Conservation (phyloP, 805 yeast genomes). For the Myxozyma mucilagina region DNA sequence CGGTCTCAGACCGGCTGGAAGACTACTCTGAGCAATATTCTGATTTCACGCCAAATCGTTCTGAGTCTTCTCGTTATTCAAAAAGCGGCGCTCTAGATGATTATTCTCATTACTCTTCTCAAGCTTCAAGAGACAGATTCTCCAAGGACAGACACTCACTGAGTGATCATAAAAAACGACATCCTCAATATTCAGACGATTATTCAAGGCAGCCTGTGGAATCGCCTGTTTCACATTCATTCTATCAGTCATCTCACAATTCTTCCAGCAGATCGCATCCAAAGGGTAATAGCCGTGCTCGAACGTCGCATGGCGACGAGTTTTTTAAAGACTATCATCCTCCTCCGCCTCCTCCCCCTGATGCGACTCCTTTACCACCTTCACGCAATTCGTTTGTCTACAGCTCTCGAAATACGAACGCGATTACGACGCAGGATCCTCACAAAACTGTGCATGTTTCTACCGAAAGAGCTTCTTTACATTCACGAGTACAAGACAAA, state of each 20-base stretch:
- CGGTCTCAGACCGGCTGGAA: conserved; percentile 45
- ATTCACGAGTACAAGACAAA: not conserved
- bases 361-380: conserved; percentile 12
- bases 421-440: not conserved
- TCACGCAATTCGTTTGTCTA: not conserved
- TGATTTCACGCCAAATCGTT: not conserved
- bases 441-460: not conserved
- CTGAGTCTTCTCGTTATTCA: not conserved
- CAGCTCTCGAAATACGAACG: not conserved
- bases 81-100: not conserved
- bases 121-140: not conserved
- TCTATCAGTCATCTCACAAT: not conserved
- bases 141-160: not conserved
- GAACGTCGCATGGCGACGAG: not conserved
- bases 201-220: not conserved
- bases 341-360: conserved; percentile 21
- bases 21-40: conserved; percentile 6
- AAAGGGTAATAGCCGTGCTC: not conserved
- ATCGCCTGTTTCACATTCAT: not conserved
- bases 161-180: not conserved
- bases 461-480: not conserved
- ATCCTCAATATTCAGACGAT: not conserved
- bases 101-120: not conserved
- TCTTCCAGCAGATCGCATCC: not conserved
- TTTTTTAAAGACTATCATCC: conserved; percentile 14